Base-by-base conservation (phyloP, 106 monocot species). In the Dendrobium chrysotoxum region DNA sequence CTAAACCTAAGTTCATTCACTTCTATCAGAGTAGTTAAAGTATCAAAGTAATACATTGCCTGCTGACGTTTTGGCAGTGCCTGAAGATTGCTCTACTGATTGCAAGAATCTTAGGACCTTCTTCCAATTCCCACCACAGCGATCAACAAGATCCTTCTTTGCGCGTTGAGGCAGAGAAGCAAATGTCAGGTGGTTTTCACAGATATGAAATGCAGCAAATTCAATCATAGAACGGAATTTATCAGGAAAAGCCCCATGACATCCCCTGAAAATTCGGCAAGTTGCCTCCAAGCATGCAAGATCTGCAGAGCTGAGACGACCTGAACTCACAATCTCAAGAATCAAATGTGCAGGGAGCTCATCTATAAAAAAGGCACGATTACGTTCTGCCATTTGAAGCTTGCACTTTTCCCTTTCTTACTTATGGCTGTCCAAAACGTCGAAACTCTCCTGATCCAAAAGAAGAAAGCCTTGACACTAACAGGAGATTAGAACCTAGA, bases 41-140 rank as follows among this genome's bases (percentile, higher is more conserved):
- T 76, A 47, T 76, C 47, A 76, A 84, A 82, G 72, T 40, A 83
- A 73, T 95, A 98, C 98, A 83, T 93, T 95, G 89, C 98, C 98
- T 84, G 95, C 84, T 80, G 98, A 86, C 55, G 95, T 98, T 83
- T 88, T 87, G 3, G 88, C 89, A 5, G 84, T 84, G 74, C 89
- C 87, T n/a, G 92, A 89, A 20, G 92, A 92, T 64, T 84, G 86
- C 84, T 98, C 95, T 53, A 95, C 88, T 1, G 89, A 91, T 82
- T 94, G 92, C 81, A 98, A 79, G 84, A 98, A 98, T 82, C 98
- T 88, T 75, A 98, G 82, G 0, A 93, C 92, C 86, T 87, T 98
- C 87, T 98, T 98, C 95, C 98, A 98, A 74, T 86, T 95, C 44
- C 92, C 89, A 15, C 80, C 80, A 53, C 95, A 93, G 28, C 98